Conservation (phyloP, 495 filamentous ascomycete genomes). For the Cryomyces antarcticus region DNA sequence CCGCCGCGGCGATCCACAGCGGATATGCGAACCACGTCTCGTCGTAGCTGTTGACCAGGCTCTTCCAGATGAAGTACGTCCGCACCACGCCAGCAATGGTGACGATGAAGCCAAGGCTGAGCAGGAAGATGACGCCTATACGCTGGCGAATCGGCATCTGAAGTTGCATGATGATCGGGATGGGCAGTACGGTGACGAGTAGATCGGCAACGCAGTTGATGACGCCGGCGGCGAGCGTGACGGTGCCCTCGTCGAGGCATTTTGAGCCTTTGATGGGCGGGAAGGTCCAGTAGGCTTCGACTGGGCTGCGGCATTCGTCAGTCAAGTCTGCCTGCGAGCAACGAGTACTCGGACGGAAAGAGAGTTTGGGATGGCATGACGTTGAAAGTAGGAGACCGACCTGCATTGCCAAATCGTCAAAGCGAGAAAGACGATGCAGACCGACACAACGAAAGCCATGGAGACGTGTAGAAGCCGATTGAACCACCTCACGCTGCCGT, state of each 20-base stretch:
- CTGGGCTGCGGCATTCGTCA: constrained; percentile 20
- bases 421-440: constrained; percentile 27
- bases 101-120: constrained; percentile 35
- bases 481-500: constrained; percentile 19
- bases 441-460: constrained; percentile 25
- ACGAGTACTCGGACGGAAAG: not conserved
- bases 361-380: not conserved
- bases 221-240: constrained; percentile 32
- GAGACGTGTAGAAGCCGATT: constrained; percentile 23
- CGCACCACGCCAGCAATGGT: constrained; percentile 35
- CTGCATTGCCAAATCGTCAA: constrained; percentile 35
- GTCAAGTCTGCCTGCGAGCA: constrained; percentile 1
- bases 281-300: constrained; percentile 32
- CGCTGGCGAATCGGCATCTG: constrained; percentile 32
- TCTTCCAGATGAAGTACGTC: constrained; percentile 31
- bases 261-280: constrained; percentile 13
- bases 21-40: constrained; percentile 33
- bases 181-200: constrained; percentile 33
- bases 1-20: constrained; percentile 27
- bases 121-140: constrained; percentile 35
- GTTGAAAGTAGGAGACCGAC: constrained; percentile 17
- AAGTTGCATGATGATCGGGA: constrained; percentile 35
- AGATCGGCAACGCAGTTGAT: constrained; percentile 43
- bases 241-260: constrained; percentile 29
- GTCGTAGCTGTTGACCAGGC: constrained; percentile 29